Evolutionary conservation across 371 early-diverging fungal species (phyloP), one percentile per base, ranked within the genome.

Genomic region (Catenaria anguillulae): DNA sequence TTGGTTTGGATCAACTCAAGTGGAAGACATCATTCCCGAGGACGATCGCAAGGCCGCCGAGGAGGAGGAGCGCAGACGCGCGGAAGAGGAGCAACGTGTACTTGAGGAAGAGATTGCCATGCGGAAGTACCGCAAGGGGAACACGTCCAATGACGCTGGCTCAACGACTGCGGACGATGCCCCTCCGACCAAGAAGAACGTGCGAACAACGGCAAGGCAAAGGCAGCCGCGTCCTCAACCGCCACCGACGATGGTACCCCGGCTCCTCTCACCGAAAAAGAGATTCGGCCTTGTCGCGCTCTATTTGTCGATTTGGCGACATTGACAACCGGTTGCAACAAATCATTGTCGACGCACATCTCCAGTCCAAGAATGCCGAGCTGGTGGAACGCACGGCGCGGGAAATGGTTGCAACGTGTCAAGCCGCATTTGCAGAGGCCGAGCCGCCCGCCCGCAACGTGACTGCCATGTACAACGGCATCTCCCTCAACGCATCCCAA

Each of bases 21-120:
- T 98, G 97, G 93, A 94, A 21, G 93, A 94, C 4, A 90, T 98
- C 63, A 92, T 98, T 62, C 97, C 97, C 23, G 83, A 85, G 61
- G 79, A 81, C 3, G 92, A 92, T 63, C 81, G 90, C 31, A 75
- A 76, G 40, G 71, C 76, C 31, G 69, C 78, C 5, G 87, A 84
- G 63, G 81, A 82, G 26, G 87, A 85, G 62, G 83, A 81, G 37
- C 63, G 61, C 24, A 69, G 66, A 33, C 66, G 65, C 54, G 62
- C 73, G 37, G 73, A 69, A 52, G 67, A 70, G 59, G 66, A 75
- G 58, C 63, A 67, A 46, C 65, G 67, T 63, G 64, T 66, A 50
- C 65, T 63, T 59, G 58, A 66, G 66, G 63, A 62, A 31, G 40
- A 45, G 45, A 71, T 43, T 62, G 66, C 33, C 60, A 66, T n/a